These are phyloP conservation scores for Yamadazyma triangularis DNA, from an alignment of 1,139 yeast species.

Conservation along the genomic window DNA sequence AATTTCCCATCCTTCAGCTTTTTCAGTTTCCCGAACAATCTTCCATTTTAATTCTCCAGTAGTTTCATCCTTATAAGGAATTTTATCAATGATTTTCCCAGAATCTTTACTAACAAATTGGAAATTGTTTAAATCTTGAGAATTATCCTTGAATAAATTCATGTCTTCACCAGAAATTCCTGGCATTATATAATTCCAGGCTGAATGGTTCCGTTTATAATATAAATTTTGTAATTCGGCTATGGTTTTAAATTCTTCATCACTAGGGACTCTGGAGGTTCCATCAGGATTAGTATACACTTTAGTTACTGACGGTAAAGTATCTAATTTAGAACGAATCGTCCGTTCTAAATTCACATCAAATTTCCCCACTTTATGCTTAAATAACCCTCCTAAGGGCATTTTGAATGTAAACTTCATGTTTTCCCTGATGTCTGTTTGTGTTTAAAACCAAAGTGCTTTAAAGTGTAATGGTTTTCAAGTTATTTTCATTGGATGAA, in stretches of 20 bases:
- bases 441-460: too few species aligned
- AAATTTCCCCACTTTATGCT: constrained; percentile 36
- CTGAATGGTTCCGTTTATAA: constrained; percentile 54
- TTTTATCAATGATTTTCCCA: constrained; percentile 71
- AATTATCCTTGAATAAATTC: constrained; percentile 57
- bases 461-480: constrained; percentile 12
- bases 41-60: constrained; percentile 82
- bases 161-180: constrained; percentile 52
- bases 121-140: constrained; percentile 57
- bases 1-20: constrained; percentile 83
- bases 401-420: constrained; percentile 45
- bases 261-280: constrained; percentile 66
- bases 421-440: too few species aligned
- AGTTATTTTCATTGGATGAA: constrained; percentile 17
- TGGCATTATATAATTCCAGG: constrained; percentile 59
- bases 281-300: constrained; percentile 78
- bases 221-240: constrained; percentile 68
- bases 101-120: constrained; percentile 61
- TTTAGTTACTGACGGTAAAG: constrained; percentile 52
- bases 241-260: constrained; percentile 66
- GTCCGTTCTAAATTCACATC: constrained; percentile 40
- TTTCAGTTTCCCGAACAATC: constrained; percentile 67
- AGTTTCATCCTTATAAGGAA: constrained; percentile 74
- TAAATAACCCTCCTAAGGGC: constrained; percentile 38
- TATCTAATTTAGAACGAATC: constrained; percentile 39